Evolutionary conservation across 2,329 filamentous ascomycete species (phyloP), one percentile per base, ranked within the genome.

Genomic region (Phoma sp.): DNA sequence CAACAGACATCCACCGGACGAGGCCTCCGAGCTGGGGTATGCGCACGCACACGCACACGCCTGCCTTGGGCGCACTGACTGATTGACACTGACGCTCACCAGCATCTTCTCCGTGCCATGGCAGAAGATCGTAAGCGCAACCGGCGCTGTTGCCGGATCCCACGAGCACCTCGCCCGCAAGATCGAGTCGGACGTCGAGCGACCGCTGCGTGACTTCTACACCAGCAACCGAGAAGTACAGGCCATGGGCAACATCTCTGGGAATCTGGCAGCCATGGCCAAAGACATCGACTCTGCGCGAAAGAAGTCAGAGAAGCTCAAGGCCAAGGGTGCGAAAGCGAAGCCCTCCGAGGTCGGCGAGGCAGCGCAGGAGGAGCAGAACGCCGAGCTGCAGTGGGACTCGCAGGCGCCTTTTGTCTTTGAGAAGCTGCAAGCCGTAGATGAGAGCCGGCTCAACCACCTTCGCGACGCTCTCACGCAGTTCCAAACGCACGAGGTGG

Each of bases 331-430:
- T 57, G 84, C 84, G 49, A 92, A 88, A 76, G 86, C 89, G 37
- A 92, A 86, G 67, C 84, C 88, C 2, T 85, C 87, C 55, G 96
- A 95, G 75, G 85, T 95, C 35, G 90, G 92, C 38, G 84, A 83
- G 59, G 92, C 92, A 12, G 83, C 85, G 10, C 81, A 85, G 17
- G 88, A 87, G 61, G 85, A 96, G 38, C 90, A 96, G 61, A 86
- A 86, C 57, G 89, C 92, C n/a, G 85, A 83, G 39, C 84, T 88
- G 62, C 90, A 96, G 72, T 99, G 95, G 95, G 88, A 96, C 51
- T 92, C 92, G 0, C 92, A 96, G 74, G 92, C 95, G 13, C 95
- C 95, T 1, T 98, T 91, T 76, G 89, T 97, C 57, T 97, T 96
- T 71, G 95, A 99, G 77, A 90, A 88, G 57, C 84, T 99, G 24